phyloP scores from a whole-genome alignment of 2,329 filamentous ascomycete genomes.

The Phoma sp. region DNA sequence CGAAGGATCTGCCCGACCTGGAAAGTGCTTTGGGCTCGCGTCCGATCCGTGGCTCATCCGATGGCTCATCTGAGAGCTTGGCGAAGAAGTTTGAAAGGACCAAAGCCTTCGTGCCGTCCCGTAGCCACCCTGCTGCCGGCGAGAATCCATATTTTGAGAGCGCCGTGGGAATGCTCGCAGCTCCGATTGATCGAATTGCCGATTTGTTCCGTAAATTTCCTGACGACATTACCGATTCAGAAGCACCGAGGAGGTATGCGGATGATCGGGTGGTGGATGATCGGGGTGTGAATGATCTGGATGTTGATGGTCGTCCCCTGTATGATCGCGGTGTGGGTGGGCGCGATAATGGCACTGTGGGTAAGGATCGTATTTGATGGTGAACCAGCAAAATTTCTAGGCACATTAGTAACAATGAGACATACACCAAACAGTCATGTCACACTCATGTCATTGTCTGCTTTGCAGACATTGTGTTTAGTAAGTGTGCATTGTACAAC shows the following conservation, averaged over 20 bases:
- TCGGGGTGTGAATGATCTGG: neutral
- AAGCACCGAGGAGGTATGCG: constrained; percentile 26
- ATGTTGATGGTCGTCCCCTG: too few species aligned
- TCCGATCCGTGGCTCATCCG: constrained; percentile 8
- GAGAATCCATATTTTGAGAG: constrained; percentile 64
- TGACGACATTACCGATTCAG: constrained; percentile 35
- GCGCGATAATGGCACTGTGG: too few species aligned
- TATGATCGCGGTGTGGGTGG: too few species aligned
- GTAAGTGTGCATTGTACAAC: too few species aligned
- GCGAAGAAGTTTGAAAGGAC: constrained; percentile 40
- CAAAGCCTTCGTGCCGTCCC: constrained; percentile 41
- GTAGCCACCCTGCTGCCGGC: constrained; percentile 45
- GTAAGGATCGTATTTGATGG: too few species aligned
- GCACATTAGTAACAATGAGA: too few species aligned
- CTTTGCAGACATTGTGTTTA: too few species aligned
- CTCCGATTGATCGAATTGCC: constrained; percentile 63
- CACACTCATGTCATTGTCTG: too few species aligned
- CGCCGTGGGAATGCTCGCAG: constrained; percentile 59
- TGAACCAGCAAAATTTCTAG: too few species aligned
- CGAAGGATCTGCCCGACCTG: constrained; percentile 38
- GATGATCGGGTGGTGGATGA: neutral
- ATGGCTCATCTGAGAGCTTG: constrained; percentile 30
- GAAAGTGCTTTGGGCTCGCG: constrained; percentile 28
- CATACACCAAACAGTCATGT: too few species aligned
- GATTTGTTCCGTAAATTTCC: constrained; percentile 65